These are phyloP conservation scores for Candida nemodendra DNA, from an alignment of 805 yeast species.

Conservation along the genomic window DNA sequence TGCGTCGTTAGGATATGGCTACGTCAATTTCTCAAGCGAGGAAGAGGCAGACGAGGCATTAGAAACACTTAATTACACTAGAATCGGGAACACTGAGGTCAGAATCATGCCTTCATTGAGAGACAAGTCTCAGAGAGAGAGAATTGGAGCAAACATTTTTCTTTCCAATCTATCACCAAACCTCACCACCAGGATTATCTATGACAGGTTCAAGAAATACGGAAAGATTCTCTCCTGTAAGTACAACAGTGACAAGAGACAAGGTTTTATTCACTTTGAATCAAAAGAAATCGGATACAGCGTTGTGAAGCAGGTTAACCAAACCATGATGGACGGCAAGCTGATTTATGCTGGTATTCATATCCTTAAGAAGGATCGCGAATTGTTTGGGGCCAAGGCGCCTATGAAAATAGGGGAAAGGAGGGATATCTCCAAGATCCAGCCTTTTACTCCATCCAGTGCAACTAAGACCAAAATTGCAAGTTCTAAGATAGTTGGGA, in stretches of 20 bases:
- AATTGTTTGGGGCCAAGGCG: slow-evolving; percentile 19
- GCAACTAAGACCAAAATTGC: not conserved
- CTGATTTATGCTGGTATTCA: slow-evolving; percentile 29
- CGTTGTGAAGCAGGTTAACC: slow-evolving; percentile 33
- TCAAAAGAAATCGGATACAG: slow-evolving; percentile 33
- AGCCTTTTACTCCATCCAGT: slow-evolving; percentile 12
- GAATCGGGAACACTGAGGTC: slow-evolving; percentile 41
- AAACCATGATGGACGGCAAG: slow-evolving; percentile 22
- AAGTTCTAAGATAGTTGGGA: not conserved
- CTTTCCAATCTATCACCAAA: slow-evolving; percentile 43
- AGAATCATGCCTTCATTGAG: slow-evolving; percentile 57
- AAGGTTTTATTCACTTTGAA: slow-evolving; percentile 43
- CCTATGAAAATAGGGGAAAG: slow-evolving; percentile 3
- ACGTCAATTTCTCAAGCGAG: slow-evolving; percentile 55
- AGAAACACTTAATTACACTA: slow-evolving; percentile 53
- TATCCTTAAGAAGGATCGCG: slow-evolving; percentile 29
- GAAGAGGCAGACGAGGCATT: slow-evolving; percentile 56
- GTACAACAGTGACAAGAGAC: slow-evolving; percentile 21
- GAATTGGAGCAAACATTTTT: slow-evolving; percentile 50
- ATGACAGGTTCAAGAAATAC: slow-evolving; percentile 26
- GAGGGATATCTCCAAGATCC: slow-evolving; percentile 15
- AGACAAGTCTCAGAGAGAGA: slow-evolving; percentile 38
- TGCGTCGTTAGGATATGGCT: slow-evolving; percentile 69
- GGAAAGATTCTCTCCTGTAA: slow-evolving; percentile 34
- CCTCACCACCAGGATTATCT: slow-evolving; percentile 31